Base-by-base conservation (phyloP, 2,329 filamentous ascomycete species). In the Zopfia rhizophila region DNA sequence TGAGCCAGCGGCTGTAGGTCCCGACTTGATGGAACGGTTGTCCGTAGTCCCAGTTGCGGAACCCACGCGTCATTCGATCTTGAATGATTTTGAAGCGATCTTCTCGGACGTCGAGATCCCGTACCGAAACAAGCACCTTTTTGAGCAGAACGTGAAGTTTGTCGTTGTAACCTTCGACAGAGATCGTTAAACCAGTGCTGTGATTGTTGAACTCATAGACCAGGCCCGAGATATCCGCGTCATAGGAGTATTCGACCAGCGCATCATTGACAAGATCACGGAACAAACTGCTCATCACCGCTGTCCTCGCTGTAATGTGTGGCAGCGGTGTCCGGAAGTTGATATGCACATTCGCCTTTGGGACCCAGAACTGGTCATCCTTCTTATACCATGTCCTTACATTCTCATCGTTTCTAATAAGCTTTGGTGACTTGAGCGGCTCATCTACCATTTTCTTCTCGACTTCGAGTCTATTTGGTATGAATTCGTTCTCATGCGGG, bases 291-390 rank as follows among this genome's bases (percentile, higher is more conserved):
- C 88, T 83, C 65, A 94, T 91, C 49, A 95, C 85, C 22, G 84
- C 80, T 51, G 89, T 92, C 45, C 88, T 86, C 1, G 91, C 89
- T 4, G 89, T 91, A 1, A 89, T 82, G 67, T 85, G 86, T n/a
- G 89, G 85, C 32, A 96, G 74, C 0, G 91, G 89, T 48, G 87
- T 96, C 60, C 87, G 84, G 56, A 95, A 80, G 58, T 87, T 90
- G 54, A 96, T 84, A 55, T 91, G 83, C 13, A 97, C 78, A 48
- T 91, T 94, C 3, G 90, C 94, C 71, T 96, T 96, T 7, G 94
- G 94, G 7, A 97, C 94, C 92, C 93, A 97, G 73, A 97, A 99
- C 0, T 87, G 91, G 61, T 99, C 94, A 63, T 99, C 94, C 74
- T 97, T 97, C 78, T 99, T 99, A 79, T 87, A 97, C 94, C 94